Evolutionary conservation across 2,329 filamentous ascomycete genomes (phyloP), one percentile per base, ranked within the genome.

Genomic region (Paecilomyces niveus): DNA sequence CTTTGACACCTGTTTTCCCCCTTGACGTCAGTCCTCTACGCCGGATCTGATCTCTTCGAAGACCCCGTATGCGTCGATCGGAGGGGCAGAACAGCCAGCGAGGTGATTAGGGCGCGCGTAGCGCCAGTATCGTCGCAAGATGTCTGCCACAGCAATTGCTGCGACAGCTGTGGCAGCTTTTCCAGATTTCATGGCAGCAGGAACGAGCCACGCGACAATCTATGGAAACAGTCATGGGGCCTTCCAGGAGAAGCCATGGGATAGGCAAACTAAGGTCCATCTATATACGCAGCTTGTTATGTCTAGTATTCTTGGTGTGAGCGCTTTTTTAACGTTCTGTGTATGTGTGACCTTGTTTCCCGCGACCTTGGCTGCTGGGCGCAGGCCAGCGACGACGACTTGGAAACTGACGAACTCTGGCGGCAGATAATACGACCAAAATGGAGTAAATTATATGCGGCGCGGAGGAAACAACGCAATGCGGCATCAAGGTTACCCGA

Each of bases 361-460:
- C 21, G 22, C 24, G 9, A 32, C 8, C 33, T 29, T 32, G 8
- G 31, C 18, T 29, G 7, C 45, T 51, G 29, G 6, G 35, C 33
- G 10, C 64, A 68, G 55, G 68, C 57, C 35, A 18, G 22, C 15
- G 39, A 35, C 13, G 11, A 21, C 18, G 9, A n/a, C 9, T 9
- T 31, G 35, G 26, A 26, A 13, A 21, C 13, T 54, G 18, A 29
- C 55, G 9, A 18, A 13, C 31, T 53, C 2, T 21, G 15, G 15
- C 5, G 39, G 8, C 69, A 94, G 90, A 79, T 92, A 54, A 80
- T 99, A 26, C 88, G 94, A 54, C 92, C 92, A 63, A 86, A 91
- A 85, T 99, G 94, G 94, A 89, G 90, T 54, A 83, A 87, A 22
- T 83, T 99, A 1, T 99, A 97, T 72, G 88, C 92, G 32, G 94